phyloP scores from a whole-genome alignment of 2,329 filamentous ascomycete genomes.

The Bipolaris victoriae region DNA sequence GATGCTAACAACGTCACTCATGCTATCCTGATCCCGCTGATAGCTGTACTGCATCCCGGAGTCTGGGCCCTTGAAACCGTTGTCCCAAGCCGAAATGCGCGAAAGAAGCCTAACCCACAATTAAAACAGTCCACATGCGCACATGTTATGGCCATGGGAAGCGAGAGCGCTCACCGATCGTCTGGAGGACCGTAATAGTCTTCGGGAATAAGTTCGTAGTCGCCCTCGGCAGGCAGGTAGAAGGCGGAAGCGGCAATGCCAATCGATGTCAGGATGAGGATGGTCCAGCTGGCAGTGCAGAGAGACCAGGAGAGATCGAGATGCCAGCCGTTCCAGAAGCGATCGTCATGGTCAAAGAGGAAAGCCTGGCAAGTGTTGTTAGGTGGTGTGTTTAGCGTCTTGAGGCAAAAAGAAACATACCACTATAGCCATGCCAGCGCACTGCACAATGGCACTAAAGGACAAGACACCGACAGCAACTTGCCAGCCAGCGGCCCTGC shows the following conservation, averaged over 20 bases:
- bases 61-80: slow-evolving; percentile 36
- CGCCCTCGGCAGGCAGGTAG: slow-evolving; percentile 77
- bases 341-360: slow-evolving; percentile 80
- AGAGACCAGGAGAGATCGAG: slow-evolving; percentile 82
- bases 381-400: slow-evolving; percentile 8
- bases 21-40: slow-evolving; percentile 28
- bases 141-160: background rate
- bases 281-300: slow-evolving; percentile 64
- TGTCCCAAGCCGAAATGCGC: slow-evolving; percentile 45
- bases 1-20: slow-evolving; percentile 26
- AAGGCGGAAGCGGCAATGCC: slow-evolving; percentile 71
- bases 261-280: slow-evolving; percentile 59
- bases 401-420: slow-evolving; percentile 60
- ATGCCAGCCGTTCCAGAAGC: slow-evolving; percentile 82
- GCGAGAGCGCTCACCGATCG: slow-evolving; percentile 38
- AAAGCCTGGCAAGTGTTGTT: slow-evolving; percentile 66
- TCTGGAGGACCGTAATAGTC: slow-evolving; percentile 37
- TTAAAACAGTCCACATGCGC: slow-evolving; percentile 26
- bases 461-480: slow-evolving; percentile 70
- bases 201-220: slow-evolving; percentile 76
- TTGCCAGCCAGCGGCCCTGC: slow-evolving; percentile 83
- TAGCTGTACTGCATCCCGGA: slow-evolving; percentile 28
- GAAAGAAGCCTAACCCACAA: slow-evolving; percentile 37
- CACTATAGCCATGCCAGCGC: slow-evolving; percentile 80
- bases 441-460: slow-evolving; percentile 71